Evolutionary conservation across 1,284 basidiomycete genomes (phyloP).

Genomic region (Butyriboletus appendiculatus): DNA sequence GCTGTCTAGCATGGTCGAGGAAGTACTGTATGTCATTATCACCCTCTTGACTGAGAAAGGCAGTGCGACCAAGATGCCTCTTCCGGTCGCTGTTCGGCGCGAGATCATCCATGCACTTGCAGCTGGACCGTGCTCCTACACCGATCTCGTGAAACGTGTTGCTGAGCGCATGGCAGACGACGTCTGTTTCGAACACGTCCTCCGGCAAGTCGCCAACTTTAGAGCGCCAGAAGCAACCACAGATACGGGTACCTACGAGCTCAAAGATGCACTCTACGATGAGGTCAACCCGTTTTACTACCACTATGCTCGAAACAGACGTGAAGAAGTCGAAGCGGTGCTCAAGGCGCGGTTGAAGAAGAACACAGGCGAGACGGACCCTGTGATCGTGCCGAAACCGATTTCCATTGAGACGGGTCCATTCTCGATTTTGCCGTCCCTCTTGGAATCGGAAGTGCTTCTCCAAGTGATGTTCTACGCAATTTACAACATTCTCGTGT

Average conservation of each 20-base stretch:
- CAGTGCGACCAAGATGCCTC: conserved; percentile 70
- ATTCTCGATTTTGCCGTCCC: conserved; percentile 58
- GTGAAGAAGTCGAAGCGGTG: conserved; percentile 90
- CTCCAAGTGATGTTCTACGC: conserved; percentile 79
- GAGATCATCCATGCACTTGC: conserved; percentile 93
- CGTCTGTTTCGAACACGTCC: conserved; percentile 78
- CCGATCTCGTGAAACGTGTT: conserved; percentile 90
- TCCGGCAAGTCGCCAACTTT: conserved; percentile 83
- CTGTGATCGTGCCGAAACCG: conserved; percentile 74
- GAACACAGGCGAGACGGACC: conserved; percentile 60
- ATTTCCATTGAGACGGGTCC: conserved; percentile 68
- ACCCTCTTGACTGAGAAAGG: conserved; percentile 85
- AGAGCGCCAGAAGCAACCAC: conserved; percentile 75
- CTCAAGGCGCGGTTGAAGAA: conserved; percentile 72
- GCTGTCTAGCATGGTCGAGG: conserved; percentile 87
- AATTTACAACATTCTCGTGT: conserved; percentile 64
- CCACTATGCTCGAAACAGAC: conserved; percentile 94
- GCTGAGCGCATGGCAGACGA: conserved; percentile 91
- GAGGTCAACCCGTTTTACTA: conserved; percentile 97
- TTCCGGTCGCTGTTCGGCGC: conserved; percentile 69
- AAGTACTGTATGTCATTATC: conserved; percentile 88
- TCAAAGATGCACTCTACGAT: conserved; percentile 81
- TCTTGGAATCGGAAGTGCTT: conserved; percentile 68
- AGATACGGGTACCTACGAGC: conserved; percentile 86
- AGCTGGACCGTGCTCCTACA: conserved; percentile 86